Base-by-base conservation (phyloP, 345 rosid species). In the Pistacia integerrima region DNA sequence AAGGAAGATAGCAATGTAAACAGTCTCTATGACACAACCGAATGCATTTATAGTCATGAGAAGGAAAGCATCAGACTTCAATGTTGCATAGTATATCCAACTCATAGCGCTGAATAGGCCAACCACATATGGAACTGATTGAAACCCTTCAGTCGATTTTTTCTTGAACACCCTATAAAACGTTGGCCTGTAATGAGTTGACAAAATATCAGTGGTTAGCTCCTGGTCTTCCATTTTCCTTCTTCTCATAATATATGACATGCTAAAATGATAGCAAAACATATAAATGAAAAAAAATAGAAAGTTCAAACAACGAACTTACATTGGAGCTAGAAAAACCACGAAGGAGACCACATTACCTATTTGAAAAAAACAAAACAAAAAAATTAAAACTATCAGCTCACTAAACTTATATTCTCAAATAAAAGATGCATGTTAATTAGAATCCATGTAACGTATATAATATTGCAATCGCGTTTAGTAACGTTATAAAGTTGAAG, bases 131-230 rank as follows among this genome's bases (percentile, higher is more conserved):
- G 97, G 97, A 57, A 89, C 62, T 59, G 93, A 88, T 38, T 89
- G 90, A 68, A 90, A 92, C 33, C 86, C 97, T 86, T 92, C 90
- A 4, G 93, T 89, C n/a, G 90, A 87, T 84, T 92, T 92, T 82
- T 86, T 88, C 89, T 85, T 92, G 68, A 79, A 81, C 6, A 92
- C 81, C 79, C 89, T 84, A 30, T 79, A 72, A 74, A 90, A 90
- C 12, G 97, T 90, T 77, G 97, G 91, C 67, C 97, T 92, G 82
- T 60, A 79, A 71, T 8, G 8, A 4, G 25, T 41, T 16, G 22
- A 5, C 46, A 57, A 3, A 11, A 11, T 1, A 33, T 71, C 3
- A 20, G 4, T 70, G 36, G 54, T 55, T 58, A 36, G 46, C 20
- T 72, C 55, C 46, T 5, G 7, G 5, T 11, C 17, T 16, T 6